Evolutionary conservation across 2,329 filamentous ascomycete genomes (phyloP).

Genomic region (Tympanopsis confertula): DNA sequence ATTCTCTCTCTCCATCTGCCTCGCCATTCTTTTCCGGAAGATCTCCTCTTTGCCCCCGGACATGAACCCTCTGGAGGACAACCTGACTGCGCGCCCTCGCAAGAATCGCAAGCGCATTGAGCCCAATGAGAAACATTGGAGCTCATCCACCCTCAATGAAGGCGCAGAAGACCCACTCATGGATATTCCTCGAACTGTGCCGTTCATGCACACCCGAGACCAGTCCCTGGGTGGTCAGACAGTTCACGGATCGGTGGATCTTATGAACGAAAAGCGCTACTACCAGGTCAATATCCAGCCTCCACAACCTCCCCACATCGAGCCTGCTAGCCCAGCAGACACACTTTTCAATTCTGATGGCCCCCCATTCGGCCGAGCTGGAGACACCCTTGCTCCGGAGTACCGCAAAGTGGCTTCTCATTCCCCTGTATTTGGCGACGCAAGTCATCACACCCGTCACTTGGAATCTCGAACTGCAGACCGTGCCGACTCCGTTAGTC

Average conservation of each 20-base stretch:
- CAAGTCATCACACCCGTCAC: no score
- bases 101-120: background rate
- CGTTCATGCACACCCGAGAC: constrained; percentile 1
- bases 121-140: background rate
- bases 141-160: background rate
- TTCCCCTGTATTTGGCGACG: background rate
- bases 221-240: background rate
- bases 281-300: background rate
- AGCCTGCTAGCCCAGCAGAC: no score
- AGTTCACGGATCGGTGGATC: background rate
- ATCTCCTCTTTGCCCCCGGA: background rate
- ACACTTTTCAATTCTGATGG: no score
- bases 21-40: background rate
- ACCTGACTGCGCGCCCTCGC: background rate
- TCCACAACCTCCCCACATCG: background rate
- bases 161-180: background rate
- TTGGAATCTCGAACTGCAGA: no score
- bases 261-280: background rate
- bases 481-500: background rate
- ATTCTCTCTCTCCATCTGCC: background rate
- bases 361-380: background rate
- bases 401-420: background rate
- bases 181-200: background rate
- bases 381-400: background rate
- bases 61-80: background rate